These are phyloP conservation scores for Pyronema domesticum DNA, from an alignment of 495 filamentous ascomycete genomes.

Conservation along the genomic window DNA sequence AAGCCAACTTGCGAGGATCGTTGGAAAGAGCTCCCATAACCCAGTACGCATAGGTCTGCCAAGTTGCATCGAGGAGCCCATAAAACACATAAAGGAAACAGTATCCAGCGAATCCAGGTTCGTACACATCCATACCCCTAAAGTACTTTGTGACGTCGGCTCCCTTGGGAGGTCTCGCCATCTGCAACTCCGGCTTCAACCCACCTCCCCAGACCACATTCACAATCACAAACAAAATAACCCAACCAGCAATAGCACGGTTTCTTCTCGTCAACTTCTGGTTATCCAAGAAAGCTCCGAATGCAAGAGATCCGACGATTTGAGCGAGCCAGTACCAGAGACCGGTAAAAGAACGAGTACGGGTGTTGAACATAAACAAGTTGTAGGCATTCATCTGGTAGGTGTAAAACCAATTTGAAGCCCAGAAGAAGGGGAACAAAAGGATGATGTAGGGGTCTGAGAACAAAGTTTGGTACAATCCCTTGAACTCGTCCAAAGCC, in stretches of 20 bases:
- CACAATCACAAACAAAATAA: constrained; percentile 50
- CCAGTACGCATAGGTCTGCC: constrained; percentile 18
- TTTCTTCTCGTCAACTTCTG: constrained; percentile 43
- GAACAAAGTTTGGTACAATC: constrained; percentile 56
- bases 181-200: constrained; percentile 38
- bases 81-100: constrained; percentile 92
- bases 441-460: constrained; percentile 60
- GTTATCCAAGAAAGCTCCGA: constrained; percentile 60
- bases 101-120: constrained; percentile 52
- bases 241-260: constrained; percentile 58
- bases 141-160: constrained; percentile 15
- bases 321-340: constrained; percentile 75
- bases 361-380: constrained; percentile 57
- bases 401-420: constrained; percentile 68
- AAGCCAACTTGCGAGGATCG: constrained; percentile 77
- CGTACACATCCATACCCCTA: constrained; percentile 43
- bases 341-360: constrained; percentile 54
- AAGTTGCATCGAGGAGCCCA: constrained; percentile 62
- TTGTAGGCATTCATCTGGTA: constrained; percentile 45
- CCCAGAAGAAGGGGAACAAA: constrained; percentile 76
- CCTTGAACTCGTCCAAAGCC: constrained; percentile 46
- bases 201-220: constrained; percentile 79
- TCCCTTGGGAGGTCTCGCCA: background rate
- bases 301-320: constrained; percentile 64
- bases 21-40: constrained; percentile 82